Percentiles rank a stretch among this genome's conserved stretches.
These are phyloP conservation scores for Solanum hybrid DNA, from an alignment of 305 asterid species.

Conservation along the genomic window DNA sequence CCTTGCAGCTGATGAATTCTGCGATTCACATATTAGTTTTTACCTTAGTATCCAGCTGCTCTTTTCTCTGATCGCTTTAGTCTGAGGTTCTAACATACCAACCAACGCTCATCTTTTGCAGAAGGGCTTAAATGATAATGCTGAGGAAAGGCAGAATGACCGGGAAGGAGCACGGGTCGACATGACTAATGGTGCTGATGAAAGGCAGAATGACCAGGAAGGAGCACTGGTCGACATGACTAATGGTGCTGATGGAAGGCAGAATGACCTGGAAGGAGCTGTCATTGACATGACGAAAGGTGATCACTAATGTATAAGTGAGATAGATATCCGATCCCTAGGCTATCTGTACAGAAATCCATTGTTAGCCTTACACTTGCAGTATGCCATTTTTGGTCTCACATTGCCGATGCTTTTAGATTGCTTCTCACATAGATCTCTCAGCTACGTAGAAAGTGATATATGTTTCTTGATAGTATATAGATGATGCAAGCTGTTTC, in stretches of 20 bases:
- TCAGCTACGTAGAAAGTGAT: background rate
- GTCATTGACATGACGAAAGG: background rate
- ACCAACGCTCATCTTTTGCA: conserved; percentile 13
- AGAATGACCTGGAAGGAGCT: conserved; percentile 4
- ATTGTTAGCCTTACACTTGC: background rate
- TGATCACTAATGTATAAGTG: background rate
- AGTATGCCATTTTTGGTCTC: background rate
- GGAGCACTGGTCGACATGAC: conserved; percentile 9
- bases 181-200: background rate
- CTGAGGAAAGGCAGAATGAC: conserved; percentile 14
- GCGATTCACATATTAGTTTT: background rate
- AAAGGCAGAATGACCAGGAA: conserved; percentile 7
- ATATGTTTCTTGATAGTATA: background rate
- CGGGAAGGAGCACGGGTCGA: conserved; percentile 12
- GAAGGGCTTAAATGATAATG: conserved; percentile 10
- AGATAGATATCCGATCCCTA: background rate
- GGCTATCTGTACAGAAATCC: background rate
- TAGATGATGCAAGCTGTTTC: background rate
- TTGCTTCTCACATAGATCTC: background rate
- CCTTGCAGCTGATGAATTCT: background rate
- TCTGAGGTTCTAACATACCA: background rate
- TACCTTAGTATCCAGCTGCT: background rate
- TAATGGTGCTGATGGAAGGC: background rate
- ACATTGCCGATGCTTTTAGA: background rate
- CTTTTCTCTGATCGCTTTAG: background rate